Evolutionary conservation across 1,284 basidiomycete species (phyloP).

Genomic region (Blastosporella zonata): DNA sequence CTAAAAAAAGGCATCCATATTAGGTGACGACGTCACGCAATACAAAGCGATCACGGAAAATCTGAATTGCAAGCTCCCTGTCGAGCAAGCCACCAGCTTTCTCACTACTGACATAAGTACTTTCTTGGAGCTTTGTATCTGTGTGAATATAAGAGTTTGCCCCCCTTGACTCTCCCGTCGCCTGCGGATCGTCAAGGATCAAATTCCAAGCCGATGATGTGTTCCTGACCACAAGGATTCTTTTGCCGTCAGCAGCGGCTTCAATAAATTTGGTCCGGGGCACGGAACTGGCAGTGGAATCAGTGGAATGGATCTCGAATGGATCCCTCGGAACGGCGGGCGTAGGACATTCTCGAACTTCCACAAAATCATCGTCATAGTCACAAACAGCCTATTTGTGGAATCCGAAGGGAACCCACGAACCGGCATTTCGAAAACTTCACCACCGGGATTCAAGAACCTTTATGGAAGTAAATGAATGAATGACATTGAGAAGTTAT

Average conservation of each 20-base stretch:
- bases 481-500: background rate
- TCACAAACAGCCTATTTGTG: background rate
- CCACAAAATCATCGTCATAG: background rate
- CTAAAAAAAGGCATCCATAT: background rate
- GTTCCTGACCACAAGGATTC: conserved; percentile 11
- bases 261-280: background rate
- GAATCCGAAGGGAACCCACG: background rate
- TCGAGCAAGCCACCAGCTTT: background rate
- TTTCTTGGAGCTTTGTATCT: background rate
- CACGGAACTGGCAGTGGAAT: conserved; percentile 3
- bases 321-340: background rate
- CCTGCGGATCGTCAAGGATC: too few species aligned
- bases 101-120: too few species aligned
- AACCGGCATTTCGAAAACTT: background rate
- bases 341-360: background rate
- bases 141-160: too few species aligned
- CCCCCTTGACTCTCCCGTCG: too few species aligned
- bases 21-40: conserved; percentile 8
- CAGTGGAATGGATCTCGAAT: too few species aligned
- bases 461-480: too few species aligned
- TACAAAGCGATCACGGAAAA: background rate
- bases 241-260: background rate
- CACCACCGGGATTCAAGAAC: background rate
- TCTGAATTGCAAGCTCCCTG: background rate
- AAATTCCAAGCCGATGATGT: background rate